A percentile compares a stretch with the other conserved stretches of the same genome.
Evolutionary conservation across 192 early-diverging fungal species (phyloP).

Genomic region (Podila horticola): DNA sequence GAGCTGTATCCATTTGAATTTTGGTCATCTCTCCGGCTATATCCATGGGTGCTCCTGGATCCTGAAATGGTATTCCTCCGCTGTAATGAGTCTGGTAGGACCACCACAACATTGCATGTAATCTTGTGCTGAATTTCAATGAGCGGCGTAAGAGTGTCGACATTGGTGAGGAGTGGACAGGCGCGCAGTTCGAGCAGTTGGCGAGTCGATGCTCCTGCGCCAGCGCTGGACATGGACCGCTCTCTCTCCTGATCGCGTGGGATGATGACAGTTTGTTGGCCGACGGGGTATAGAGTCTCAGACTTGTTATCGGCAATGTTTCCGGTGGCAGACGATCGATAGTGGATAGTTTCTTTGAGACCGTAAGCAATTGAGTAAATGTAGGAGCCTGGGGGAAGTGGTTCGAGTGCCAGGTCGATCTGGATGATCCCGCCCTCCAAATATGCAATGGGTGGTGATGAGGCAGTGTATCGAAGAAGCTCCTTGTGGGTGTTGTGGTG

Average conservation of each 20-base stretch:
- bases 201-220: slow-evolving; percentile 46
- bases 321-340: slow-evolving; percentile 43
- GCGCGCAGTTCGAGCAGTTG: slow-evolving; percentile 42
- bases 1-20: not conserved
- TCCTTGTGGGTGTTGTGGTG: slow-evolving; percentile 51
- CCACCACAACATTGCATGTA: slow-evolving; percentile 45
- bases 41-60: slow-evolving; percentile 3
- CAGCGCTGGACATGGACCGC: slow-evolving; percentile 45
- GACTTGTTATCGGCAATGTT: slow-evolving; percentile 48
- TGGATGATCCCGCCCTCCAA: slow-evolving; percentile 34
- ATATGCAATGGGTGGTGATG: slow-evolving; percentile 39
- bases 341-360: slow-evolving; percentile 45
- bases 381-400: slow-evolving; percentile 46
- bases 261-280: slow-evolving; percentile 49
- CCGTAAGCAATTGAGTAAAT: slow-evolving; percentile 49
- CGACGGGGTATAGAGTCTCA: slow-evolving; percentile 50
- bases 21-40: not conserved
- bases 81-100: slow-evolving; percentile 16
- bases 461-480: slow-evolving; percentile 37
- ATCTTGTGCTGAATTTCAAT: slow-evolving; percentile 45
- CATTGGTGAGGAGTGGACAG: slow-evolving; percentile 39
- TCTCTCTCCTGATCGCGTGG: slow-evolving; percentile 38
- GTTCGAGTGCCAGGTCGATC: slow-evolving; percentile 36
- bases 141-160: slow-evolving; percentile 35
- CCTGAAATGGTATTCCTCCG: slow-evolving; percentile 20